Percentiles rank a stretch among this genome's conserved stretches.
Evolutionary conservation across 2,329 filamentous ascomycete genomes (phyloP).

Genomic region (Hypoxylon sp.): DNA sequence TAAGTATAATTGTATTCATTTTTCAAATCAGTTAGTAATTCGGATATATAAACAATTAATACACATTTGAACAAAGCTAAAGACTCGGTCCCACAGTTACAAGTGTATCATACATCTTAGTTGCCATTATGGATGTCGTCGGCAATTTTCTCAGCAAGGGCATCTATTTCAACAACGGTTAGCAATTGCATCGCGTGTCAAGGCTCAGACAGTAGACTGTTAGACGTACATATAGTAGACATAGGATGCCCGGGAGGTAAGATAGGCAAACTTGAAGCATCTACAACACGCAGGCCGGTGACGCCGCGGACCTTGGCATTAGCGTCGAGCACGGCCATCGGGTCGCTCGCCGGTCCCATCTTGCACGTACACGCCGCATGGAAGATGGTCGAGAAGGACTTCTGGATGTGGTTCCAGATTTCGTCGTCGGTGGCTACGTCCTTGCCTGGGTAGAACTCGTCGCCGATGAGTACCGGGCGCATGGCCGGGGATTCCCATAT

Average conservation of each 20-base stretch:
- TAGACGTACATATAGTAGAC: constrained; percentile 6
- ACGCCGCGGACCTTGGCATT: constrained; percentile 54
- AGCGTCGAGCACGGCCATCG: constrained; percentile 54
- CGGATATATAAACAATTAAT: too few relatives aligned
- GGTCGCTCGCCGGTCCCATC: constrained; percentile 53
- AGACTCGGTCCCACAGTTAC: too few relatives aligned
- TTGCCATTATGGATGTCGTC: constrained; percentile 23
- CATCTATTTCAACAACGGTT: not conserved
- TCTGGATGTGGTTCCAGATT: constrained; percentile 29
- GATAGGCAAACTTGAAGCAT: constrained; percentile 52
- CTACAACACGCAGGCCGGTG: constrained; percentile 52
- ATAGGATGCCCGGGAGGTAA: constrained; percentile 42
- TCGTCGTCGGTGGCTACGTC: constrained; percentile 31
- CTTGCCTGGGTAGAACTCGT: constrained; percentile 24
- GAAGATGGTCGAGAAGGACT: constrained; percentile 32
- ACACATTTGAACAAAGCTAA: too few relatives aligned
- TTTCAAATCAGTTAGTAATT: too few relatives aligned
- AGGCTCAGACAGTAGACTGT: too few relatives aligned
- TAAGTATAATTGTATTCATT: too few relatives aligned
- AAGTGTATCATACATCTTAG: not conserved
- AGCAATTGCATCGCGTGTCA: too few relatives aligned
- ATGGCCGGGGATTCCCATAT: constrained; percentile 45
- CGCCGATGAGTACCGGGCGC: not conserved
- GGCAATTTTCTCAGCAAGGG: constrained; percentile 33
- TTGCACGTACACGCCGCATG: constrained; percentile 43